Evolutionary conservation across 805 yeast species (phyloP).

Genomic region (Cyberlindnera maclurae): DNA sequence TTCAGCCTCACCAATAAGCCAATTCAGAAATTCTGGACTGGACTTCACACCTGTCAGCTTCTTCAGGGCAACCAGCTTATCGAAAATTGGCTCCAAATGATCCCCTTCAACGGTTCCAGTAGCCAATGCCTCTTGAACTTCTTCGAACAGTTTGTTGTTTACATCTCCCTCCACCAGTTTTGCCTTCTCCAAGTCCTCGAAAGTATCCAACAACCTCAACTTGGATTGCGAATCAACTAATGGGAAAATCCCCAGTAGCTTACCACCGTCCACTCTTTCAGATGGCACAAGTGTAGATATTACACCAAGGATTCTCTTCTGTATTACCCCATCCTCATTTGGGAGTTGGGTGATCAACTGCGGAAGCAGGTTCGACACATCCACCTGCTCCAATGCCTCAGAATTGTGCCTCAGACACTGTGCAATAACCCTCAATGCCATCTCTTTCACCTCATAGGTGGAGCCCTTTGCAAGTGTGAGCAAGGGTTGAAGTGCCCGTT

Average conservation of each 20-base stretch:
- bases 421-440: slow-evolving; percentile 53
- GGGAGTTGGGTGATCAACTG: slow-evolving; percentile 7
- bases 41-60: slow-evolving; percentile 23
- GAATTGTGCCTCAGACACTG: slow-evolving; percentile 71
- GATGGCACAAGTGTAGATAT: slow-evolving; percentile 37
- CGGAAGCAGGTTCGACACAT: slow-evolving; percentile 7
- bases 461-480: background rate
- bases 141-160: slow-evolving; percentile 7
- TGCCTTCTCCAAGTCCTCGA: slow-evolving; percentile 33
- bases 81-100: slow-evolving; percentile 34
- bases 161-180: slow-evolving; percentile 1
- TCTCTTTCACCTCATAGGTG: slow-evolving; percentile 47
- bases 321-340: slow-evolving; percentile 27
- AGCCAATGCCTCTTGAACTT: slow-evolving; percentile 18
- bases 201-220: slow-evolving; percentile 36
- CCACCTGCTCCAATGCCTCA: slow-evolving; percentile 41
- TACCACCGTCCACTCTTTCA: slow-evolving; percentile 14
- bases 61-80: slow-evolving; percentile 30
- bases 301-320: slow-evolving; percentile 45
- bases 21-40: slow-evolving; percentile 42
- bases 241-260: slow-evolving; percentile 21
- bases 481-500: slow-evolving; percentile 3
- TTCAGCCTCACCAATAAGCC: slow-evolving; percentile 41
- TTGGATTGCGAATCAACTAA: slow-evolving; percentile 23
- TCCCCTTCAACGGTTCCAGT: slow-evolving; percentile 28